phyloP scores from a whole-genome alignment of 2,329 filamentous ascomycete species.

The Fusarium virguliforme region DNA sequence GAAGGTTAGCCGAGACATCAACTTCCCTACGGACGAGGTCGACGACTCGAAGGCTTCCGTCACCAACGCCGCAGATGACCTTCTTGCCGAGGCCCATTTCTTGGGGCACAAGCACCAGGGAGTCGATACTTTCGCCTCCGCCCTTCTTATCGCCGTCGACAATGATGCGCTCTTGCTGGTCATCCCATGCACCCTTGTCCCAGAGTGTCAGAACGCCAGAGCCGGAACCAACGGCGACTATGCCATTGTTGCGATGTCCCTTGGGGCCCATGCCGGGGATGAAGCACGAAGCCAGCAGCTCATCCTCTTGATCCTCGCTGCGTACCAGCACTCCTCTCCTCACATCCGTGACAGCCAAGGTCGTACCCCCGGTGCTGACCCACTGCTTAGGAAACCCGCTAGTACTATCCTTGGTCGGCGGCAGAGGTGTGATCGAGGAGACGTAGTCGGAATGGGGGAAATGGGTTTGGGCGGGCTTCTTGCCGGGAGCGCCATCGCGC shows the following conservation, averaged over 20 bases:
- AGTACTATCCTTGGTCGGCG: constrained; percentile 84
- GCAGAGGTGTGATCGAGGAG: constrained; percentile 87
- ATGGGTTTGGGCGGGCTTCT: constrained; percentile 83
- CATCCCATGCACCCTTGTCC: constrained; percentile 96
- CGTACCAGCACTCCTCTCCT: constrained; percentile 87
- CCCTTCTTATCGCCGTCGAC: constrained; percentile 72
- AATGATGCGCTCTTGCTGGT: constrained; percentile 90
- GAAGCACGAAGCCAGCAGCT: constrained; percentile 86
- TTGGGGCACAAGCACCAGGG: constrained; percentile 80
- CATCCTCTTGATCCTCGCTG: constrained; percentile 95
- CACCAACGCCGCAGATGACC: constrained; percentile 85
- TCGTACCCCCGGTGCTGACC: constrained; percentile 93
- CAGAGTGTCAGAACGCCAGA: constrained; percentile 91
- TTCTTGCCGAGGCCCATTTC: constrained; percentile 80
- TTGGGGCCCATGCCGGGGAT: constrained; percentile 83
- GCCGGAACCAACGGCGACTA: constrained; percentile 82
- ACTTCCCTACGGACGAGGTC: constrained; percentile 83
- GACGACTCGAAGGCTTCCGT: constrained; percentile 84
- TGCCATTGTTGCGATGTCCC: constrained; percentile 76
- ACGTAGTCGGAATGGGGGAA: constrained; percentile 94
- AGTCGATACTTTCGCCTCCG: constrained; percentile 85
- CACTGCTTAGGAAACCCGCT: constrained; percentile 95
- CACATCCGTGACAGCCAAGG: constrained; percentile 90
- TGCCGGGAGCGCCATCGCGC: constrained; percentile 71
- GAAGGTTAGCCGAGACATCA: constrained; percentile 70